Base-by-base conservation (phyloP, 345 rosid genomes). In the Populus nigra region DNA sequence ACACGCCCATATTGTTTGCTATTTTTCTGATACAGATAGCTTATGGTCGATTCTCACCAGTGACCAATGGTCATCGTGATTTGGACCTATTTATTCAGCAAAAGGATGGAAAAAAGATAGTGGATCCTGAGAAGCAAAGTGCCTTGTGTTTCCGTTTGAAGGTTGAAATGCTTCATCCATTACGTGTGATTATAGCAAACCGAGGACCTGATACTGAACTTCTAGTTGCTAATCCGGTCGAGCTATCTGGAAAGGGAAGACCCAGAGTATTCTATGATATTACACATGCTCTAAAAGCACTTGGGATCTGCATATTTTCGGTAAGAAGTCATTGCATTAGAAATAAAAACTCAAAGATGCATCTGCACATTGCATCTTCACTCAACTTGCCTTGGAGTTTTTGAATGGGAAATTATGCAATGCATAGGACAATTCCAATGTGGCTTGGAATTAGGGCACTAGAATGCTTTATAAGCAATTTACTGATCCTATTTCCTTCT, bases 241-340 rank as follows among this genome's bases (percentile, higher is more conserved):
- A 94, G 83, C 77, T 89, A 78, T 94, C 93, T 68, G 94, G 97
- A 61, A 85, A 81, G 61, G 97, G 97, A 81, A 88, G 98, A 69
- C 98, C 98, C 2, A 85, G 90, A 50, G 97, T 92, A 74, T 94
- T 94, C 87, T 91, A 90, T 70, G 96, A 94, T 67, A 89, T 91
- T 45, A 94, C 97, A 10, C 85, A 84, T 75, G 89, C 97, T 68
- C 80, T 91, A 59, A 92, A 94, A 87, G 73, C 82, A 61, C 91
- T 90, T 68, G 93, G 91, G 55, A 86, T 94, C 79, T 91, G 96
- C 76, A 76, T 94, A 65, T 94, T 94, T 88, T 92, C 90, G 79
- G 98, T 92, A 85, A 82, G 91, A 73, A 77, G 29, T 71, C 12
- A n/a, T 61, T 45, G 16, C 65, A 22, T 29, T 1, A 4, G 33